Conservation (phyloP, 768 basidiomycete genomes). For the Rubroboletus satanas region DNA sequence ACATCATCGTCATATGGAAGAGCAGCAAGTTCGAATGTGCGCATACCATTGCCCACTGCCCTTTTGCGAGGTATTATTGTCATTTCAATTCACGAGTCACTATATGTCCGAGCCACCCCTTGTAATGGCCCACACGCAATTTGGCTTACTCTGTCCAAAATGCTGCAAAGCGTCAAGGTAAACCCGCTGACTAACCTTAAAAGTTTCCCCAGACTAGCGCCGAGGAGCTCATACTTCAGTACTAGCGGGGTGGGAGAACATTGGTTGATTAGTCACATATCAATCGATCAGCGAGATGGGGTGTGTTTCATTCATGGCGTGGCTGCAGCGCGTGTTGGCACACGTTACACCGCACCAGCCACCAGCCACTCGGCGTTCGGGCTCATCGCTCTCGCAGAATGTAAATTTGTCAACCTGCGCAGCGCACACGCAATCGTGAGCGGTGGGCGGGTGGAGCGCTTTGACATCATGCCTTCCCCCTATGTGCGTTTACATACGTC, state of each 20-base stretch:
- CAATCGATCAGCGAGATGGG: constrained; percentile 52
- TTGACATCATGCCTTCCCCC: neutral
- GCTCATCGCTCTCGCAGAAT: constrained; percentile 69
- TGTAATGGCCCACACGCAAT: constrained; percentile 48
- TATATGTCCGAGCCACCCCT: constrained; percentile 50
- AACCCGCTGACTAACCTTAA: constrained; percentile 6
- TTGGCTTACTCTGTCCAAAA: constrained; percentile 9
- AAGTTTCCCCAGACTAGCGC: constrained; percentile 34
- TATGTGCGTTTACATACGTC: neutral
- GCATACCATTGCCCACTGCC: neutral
- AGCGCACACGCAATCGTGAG: constrained; percentile 46
- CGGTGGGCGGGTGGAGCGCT: constrained; percentile 28
- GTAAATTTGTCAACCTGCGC: constrained; percentile 67
- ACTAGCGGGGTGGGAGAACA: constrained; percentile 56
- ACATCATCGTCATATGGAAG: constrained; percentile 36
- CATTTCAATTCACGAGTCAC: constrained; percentile 64
- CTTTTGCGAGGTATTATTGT: constrained; percentile 49
- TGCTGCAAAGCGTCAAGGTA: neutral
- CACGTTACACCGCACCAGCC: neutral
- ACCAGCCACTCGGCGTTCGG: constrained; percentile 43
- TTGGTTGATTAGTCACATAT: constrained; percentile 75
- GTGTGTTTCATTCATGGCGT: constrained; percentile 35
- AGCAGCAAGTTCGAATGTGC: constrained; percentile 70
- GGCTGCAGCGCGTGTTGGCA: neutral
- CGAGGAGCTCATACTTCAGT: constrained; percentile 38